Conservation (phyloP, 371 early-diverging fungal species). For the Rhizopus arrhizus region DNA sequence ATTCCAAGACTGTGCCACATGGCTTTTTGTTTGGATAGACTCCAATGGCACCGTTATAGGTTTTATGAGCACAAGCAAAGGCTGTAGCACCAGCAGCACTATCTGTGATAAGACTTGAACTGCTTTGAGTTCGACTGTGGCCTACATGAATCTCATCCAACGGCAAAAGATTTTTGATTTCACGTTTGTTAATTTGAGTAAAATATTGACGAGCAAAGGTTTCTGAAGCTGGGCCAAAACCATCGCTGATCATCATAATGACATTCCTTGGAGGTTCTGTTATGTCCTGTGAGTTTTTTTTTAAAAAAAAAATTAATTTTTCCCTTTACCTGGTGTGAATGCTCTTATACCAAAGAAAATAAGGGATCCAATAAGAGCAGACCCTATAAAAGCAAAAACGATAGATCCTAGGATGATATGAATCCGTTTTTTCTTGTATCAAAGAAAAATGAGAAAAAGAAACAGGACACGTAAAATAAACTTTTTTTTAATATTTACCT, state of each 20-base stretch:
- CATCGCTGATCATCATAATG: conserved; percentile 93
- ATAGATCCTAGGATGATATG: conserved; percentile 22
- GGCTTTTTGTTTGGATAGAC: conserved; percentile 66
- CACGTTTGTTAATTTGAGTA: conserved; percentile 52
- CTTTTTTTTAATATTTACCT: conserved; percentile 11
- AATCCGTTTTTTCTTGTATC: conserved; percentile 17
- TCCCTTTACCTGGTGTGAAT: conserved; percentile 16
- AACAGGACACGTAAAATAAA: background rate
- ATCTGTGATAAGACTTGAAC: conserved; percentile 84
- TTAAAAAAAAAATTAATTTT: background rate
- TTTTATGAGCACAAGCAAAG: conserved; percentile 81
- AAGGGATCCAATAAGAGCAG: conserved; percentile 15
- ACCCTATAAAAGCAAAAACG: conserved; percentile 16
- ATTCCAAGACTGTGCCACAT: conserved; percentile 92
- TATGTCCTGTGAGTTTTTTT: background rate
- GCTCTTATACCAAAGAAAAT: conserved; percentile 15
- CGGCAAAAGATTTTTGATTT: conserved; percentile 49
- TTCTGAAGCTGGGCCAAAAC: conserved; percentile 92
- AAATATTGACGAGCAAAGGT: conserved; percentile 84
- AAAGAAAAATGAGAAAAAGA: no score
- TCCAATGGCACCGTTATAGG: conserved; percentile 89
- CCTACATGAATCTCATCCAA: conserved; percentile 88
- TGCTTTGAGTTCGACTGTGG: conserved; percentile 82
- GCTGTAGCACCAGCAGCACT: conserved; percentile 97
- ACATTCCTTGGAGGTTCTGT: conserved; percentile 54